These are phyloP conservation scores for Penicillium occitanis DNA, from an alignment of 2,329 filamentous ascomycete species.

Conservation along the genomic window DNA sequence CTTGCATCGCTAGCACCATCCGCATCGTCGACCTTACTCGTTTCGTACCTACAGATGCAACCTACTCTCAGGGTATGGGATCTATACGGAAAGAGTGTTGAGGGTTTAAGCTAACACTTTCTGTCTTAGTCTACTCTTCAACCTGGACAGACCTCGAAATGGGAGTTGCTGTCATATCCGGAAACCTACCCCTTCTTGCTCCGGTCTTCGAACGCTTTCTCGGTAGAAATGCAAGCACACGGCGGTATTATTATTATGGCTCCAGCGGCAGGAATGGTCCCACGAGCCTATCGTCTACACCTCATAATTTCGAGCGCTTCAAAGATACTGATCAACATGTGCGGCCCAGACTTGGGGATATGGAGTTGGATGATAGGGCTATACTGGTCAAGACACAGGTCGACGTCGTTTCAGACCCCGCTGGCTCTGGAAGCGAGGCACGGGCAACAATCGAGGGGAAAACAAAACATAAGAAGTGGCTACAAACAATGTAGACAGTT, in stretches of 20 bases:
- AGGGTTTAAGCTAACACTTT: not conserved
- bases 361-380: conserved; percentile 1
- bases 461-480: not conserved
- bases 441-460: not conserved
- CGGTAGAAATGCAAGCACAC: not conserved
- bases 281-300: not conserved
- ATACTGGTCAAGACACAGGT: conserved; percentile 4
- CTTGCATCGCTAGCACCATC: not conserved
- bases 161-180: conserved; percentile 8
- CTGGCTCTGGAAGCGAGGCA: not conserved
- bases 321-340: not conserved
- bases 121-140: not conserved
- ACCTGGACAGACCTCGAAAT: conserved; percentile 10
- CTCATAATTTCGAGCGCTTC: not conserved
- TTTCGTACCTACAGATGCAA: not conserved
- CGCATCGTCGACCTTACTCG: conserved; percentile 3
- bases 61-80: not conserved
- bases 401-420: not conserved
- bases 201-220: conserved; percentile 4
- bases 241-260: conserved; percentile 3
- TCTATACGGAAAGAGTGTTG: not conserved
- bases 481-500: not conserved
- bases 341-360: not conserved
- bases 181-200: conserved; percentile 2
- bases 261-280: not conserved